phyloP scores from a whole-genome alignment of 129 eudicot species.

The Arctium lappa region DNA sequence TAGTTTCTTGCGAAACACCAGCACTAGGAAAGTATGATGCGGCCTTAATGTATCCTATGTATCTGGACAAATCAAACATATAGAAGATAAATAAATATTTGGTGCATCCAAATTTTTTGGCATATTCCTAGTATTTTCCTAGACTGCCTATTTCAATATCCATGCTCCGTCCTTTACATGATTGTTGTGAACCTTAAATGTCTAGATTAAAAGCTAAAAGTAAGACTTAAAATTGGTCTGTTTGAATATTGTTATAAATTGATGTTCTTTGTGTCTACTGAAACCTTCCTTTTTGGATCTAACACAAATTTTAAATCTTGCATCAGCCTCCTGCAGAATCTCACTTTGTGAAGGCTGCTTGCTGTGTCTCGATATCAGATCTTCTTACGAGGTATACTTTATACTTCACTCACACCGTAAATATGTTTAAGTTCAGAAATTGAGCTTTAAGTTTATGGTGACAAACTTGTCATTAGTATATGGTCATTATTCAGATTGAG shows the following conservation, averaged over 20 bases:
- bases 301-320: constrained; percentile 15
- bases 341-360: constrained; percentile 69
- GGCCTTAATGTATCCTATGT: not conserved
- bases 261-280: not conserved
- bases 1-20: not conserved
- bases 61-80: not conserved
- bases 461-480: not conserved
- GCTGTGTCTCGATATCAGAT: constrained; percentile 77
- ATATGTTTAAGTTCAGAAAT: not conserved
- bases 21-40: not conserved
- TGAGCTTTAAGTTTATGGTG: not conserved
- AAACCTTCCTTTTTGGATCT: constrained; percentile 12
- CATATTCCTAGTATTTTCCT: not conserved
- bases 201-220: not conserved
- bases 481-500: not conserved
- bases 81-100: not conserved
- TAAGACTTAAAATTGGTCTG: not conserved
- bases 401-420: not conserved
- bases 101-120: not conserved
- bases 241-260: not conserved
- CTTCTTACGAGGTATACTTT: constrained; percentile 65
- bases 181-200: not conserved
- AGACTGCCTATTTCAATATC: not conserved
- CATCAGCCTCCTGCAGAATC: constrained; percentile 63
- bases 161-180: not conserved